Evolutionary conservation across 2,329 filamentous ascomycete species (phyloP).

Genomic region (Exophiala bonariae): DNA sequence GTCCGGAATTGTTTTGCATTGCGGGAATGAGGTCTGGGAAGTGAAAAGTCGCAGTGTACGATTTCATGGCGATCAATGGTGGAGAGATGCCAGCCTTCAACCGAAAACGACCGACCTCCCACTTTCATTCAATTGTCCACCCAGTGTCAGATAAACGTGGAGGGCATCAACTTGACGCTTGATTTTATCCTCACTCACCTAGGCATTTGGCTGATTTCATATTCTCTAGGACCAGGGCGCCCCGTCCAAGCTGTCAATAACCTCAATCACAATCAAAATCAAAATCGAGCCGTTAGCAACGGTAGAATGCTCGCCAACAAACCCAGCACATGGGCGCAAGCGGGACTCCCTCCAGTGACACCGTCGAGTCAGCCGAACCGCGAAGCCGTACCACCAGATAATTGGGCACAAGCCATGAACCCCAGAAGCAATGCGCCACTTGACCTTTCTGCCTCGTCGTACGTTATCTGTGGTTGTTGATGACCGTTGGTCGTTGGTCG

Average conservation of each 20-base stretch:
- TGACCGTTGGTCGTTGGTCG: background rate
- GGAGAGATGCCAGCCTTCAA: no score
- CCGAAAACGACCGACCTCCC: no score
- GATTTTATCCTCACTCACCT: background rate
- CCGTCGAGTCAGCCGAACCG: slow-evolving; percentile 14
- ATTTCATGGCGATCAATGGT: no score
- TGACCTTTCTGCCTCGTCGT: slow-evolving; percentile 28
- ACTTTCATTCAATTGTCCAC: no score
- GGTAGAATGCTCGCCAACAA: slow-evolving; percentile 23
- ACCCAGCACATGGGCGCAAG: slow-evolving; percentile 25
- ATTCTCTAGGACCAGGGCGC: slow-evolving; percentile 23
- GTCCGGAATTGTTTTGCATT: no score
- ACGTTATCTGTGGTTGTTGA: background rate
- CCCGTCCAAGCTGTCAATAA: slow-evolving; percentile 24
- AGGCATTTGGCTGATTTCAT: background rate
- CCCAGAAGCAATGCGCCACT: slow-evolving; percentile 23
- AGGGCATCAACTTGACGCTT: no score
- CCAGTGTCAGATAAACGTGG: no score
- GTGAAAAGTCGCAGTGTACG: no score
- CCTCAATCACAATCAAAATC: slow-evolving; percentile 22
- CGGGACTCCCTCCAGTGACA: slow-evolving; percentile 13
- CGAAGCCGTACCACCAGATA: slow-evolving; percentile 23
- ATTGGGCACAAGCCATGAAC: slow-evolving; percentile 29
- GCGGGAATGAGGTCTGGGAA: no score
- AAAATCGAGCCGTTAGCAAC: slow-evolving; percentile 20